Base-by-base conservation (phyloP, 2,329 filamentous ascomycete species). In the Clonostachys sp. region DNA sequence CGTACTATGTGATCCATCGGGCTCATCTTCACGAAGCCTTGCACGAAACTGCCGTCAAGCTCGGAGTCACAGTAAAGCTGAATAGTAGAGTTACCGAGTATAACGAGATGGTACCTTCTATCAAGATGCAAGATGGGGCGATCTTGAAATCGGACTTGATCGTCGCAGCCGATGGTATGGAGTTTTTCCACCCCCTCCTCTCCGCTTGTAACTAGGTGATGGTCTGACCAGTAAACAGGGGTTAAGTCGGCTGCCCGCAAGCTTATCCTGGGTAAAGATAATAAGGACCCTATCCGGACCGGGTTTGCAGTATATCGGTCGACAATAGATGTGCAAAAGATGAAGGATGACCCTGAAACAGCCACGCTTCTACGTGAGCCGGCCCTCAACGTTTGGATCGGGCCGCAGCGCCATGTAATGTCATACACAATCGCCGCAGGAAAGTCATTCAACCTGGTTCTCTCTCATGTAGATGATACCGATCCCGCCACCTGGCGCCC, bases 381-480 rank as follows among this genome's bases (percentile, higher is more conserved):
- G 2, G 56, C 59, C 1, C 48, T 71, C 5, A 71, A 71, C 47
- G 54, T 70, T 12, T 72, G 67, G 68, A 64, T 73, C 35, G 70
- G 70, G 5, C 57, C 68, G 18, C 55, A 64, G 16, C 53, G 67
- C 2, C 71, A 75, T 48, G 68, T 71, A 12, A 75, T 75, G 68
- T 67, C 70, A 1, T 73, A 72, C 50, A 60, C 59, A 5, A 75
- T 75, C 10, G 61, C 67, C 1, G 58, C 57, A 1, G 68, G 69
- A 3, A 62, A 67, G 41, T 60, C 66, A 0, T 74, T 73, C 56
- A 74, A 74, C 50, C 68, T 74, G 65, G 71, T 74, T 0, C 55
- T 74, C 0, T 72, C 67, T 6, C 70, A 74, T 50, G 58, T 57
- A 9, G 71, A 74, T 50, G 44, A 55, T 6, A 57, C 56, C 0